Conservation (phyloP, 352 stramenopile species). For the Globisporangium abappressorium region DNA sequence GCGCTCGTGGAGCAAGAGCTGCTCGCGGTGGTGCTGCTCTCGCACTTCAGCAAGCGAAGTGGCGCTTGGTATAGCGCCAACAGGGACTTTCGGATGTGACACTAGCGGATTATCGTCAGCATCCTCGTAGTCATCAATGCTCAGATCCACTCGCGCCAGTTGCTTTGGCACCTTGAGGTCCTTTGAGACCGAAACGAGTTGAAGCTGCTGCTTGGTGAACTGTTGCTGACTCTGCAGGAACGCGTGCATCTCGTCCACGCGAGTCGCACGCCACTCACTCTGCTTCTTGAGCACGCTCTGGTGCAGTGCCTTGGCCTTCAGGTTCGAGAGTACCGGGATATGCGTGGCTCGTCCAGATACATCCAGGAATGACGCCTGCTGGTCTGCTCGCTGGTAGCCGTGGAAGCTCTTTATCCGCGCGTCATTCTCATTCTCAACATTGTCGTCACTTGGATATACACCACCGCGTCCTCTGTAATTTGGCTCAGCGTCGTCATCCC, state of each 20-base stretch:
- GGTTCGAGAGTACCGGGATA: conserved; percentile 24
- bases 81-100: neutral
- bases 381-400: conserved; percentile 20
- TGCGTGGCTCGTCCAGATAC: conserved; percentile 24
- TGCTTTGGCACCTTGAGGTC: neutral
- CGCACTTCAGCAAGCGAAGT: neutral
- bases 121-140: neutral
- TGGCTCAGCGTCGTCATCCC: conserved; percentile 6
- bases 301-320: conserved; percentile 18
- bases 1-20: conserved; percentile 12
- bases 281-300: conserved; percentile 21
- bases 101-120: neutral
- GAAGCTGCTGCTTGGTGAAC: conserved; percentile 24
- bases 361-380: conserved; percentile 18
- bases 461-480: conserved; percentile 9
- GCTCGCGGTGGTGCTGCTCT: conserved; percentile 8
- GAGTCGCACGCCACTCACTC: conserved; percentile 9
- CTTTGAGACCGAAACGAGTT: neutral
- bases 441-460: neutral
- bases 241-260: conserved; percentile 23
- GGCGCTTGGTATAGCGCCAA: neutral
- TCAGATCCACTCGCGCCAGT: conserved; percentile 9
- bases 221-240: conserved; percentile 29
- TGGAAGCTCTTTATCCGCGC: conserved; percentile 20
- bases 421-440: conserved; percentile 3